These are phyloP conservation scores for Rhinocladiella mackenziei DNA, from an alignment of 2,329 filamentous ascomycete genomes.

Conservation along the genomic window DNA sequence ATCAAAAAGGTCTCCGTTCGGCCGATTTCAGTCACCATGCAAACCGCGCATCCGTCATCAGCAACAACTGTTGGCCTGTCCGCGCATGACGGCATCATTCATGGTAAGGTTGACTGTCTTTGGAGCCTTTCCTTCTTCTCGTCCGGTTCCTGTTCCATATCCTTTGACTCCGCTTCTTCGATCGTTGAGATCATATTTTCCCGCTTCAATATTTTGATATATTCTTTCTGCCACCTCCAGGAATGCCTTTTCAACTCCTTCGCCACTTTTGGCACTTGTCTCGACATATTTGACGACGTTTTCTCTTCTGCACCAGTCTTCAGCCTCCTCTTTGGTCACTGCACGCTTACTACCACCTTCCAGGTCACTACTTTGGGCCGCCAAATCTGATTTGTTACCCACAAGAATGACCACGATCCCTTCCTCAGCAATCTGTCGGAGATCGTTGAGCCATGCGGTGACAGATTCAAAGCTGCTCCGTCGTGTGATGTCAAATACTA, in stretches of 20 bases:
- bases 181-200: constrained; percentile 91
- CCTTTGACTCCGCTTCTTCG: constrained; percentile 85
- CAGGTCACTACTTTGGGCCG: constrained; percentile 40
- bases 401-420: constrained; percentile 93
- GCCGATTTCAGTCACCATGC: no score
- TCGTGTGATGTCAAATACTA: constrained; percentile 93
- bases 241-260: constrained; percentile 90
- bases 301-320: constrained; percentile 82
- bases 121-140: constrained; percentile 33
- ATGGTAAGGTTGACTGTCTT: constrained; percentile 44
- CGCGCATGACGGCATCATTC: constrained; percentile 46
- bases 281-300: constrained; percentile 91
- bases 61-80: constrained; percentile 35
- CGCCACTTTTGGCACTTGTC: constrained; percentile 91
- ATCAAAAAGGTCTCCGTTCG: no score
- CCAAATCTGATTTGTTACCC: constrained; percentile 89
- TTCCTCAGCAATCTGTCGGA: constrained; percentile 90
- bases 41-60: no score
- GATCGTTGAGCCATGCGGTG: constrained; percentile 88
- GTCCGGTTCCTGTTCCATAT: constrained; percentile 41
- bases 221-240: constrained; percentile 91
- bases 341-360: constrained; percentile 55
- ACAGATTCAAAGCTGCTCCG: constrained; percentile 81
- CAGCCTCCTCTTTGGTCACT: constrained; percentile 76
- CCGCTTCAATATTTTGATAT: constrained; percentile 93